Evolutionary conservation across 306 rosid genomes (phyloP), one percentile per base, ranked within the genome.

Genomic region (Adenanthera pavonina): DNA sequence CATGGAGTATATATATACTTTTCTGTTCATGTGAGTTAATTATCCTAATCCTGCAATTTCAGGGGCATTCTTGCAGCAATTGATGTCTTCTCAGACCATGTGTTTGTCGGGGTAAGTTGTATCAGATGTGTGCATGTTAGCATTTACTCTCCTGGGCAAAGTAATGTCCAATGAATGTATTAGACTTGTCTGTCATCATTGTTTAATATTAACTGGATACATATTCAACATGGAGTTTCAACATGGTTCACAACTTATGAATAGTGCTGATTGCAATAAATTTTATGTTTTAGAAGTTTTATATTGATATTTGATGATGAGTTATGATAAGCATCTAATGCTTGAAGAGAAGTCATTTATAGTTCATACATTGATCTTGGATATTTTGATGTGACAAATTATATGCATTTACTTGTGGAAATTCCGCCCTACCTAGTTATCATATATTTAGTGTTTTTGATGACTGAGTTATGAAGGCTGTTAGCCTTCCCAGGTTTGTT

Each of bases 51-150:
- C 82, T 69, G 60, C 48, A 41, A 84, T 78, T 84, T 81, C 96
- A 95, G 99, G 88, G 99, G 98, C 72, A 93, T 95, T 84, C 95
- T 95, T 80, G 90, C 99, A 6, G 99, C 99, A 84, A 78, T 93
- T 75, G 98, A 92, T 83, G 91, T 92, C 82, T 92, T 95, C 84
- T 88, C 96, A 84, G 91, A 69, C 30, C 93, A 95, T 83, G 83
- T 84, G 61, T 78, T 95, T 86, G 96, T 92, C 75, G 99, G 98
- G 94, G 99, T 95, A 91, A 93, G 99, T 88, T 88, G 49, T 57
- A 79, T 56, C 15, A 53, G 46, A 41, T 69, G 44, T 53, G 54
- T 8, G 30, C 71, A 54, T 77, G 59, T 43, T 69, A 53, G 56
- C 47, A 75, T 75, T 70, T 38, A 44, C 19, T 77, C 60, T 77